Evolutionary conservation across 2,329 filamentous ascomycete genomes (phyloP).

Genomic region (Hymenoscyphus repandus): DNA sequence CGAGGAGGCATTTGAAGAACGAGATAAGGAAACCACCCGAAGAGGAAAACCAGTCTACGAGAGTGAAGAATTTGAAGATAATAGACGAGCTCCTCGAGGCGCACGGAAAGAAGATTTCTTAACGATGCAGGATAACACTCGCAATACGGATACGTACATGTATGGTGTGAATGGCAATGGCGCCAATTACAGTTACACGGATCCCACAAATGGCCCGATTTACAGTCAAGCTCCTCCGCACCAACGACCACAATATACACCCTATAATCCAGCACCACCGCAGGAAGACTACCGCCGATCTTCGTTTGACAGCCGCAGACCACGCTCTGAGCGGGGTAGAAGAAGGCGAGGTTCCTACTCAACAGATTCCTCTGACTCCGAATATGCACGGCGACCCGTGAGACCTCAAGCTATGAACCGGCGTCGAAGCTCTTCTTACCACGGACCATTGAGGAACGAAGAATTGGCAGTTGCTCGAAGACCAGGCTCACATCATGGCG

Average conservation of each 20-base stretch:
- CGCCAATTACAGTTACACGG: neutral
- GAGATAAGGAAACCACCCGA: neutral
- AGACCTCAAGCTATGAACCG: neutral
- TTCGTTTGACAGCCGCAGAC: neutral
- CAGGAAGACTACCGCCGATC: neutral
- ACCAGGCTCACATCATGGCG: slow-evolving; percentile 3
- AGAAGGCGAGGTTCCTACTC: slow-evolving; percentile 1
- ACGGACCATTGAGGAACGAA: neutral
- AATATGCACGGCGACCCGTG: neutral
- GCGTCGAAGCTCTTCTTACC: slow-evolving; percentile 3
- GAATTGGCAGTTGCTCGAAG: neutral
- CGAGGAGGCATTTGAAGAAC: neutral
- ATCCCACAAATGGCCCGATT: neutral
- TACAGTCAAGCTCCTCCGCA: slow-evolving; percentile 5
- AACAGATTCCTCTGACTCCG: neutral
- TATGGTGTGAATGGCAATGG: neutral
- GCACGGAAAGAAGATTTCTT: neutral
- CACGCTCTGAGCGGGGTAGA: neutral
- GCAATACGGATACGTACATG: neutral
- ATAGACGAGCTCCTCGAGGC: neutral
- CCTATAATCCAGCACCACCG: neutral
- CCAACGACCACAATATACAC: slow-evolving; percentile 12
- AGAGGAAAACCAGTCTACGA: neutral
- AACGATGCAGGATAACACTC: slow-evolving; percentile 5
- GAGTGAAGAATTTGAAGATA: neutral